phyloP scores from a whole-genome alignment of 2,329 filamentous ascomycete genomes.

The Phialemoniopsis sp. region DNA sequence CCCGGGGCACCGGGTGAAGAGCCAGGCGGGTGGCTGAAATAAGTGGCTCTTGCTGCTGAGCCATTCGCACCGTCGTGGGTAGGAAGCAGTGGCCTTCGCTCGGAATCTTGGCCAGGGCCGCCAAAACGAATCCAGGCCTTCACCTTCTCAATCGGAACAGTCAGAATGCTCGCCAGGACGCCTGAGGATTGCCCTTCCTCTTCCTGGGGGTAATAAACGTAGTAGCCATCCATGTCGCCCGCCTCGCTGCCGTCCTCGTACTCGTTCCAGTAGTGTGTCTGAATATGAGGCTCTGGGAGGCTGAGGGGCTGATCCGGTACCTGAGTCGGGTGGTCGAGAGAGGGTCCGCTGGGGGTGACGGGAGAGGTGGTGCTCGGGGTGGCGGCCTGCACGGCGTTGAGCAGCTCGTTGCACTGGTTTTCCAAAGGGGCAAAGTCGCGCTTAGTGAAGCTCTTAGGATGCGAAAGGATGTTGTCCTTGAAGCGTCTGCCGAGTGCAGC shows the following conservation, averaged over 20 bases:
- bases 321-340: constrained; percentile 6
- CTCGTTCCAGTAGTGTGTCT: constrained; percentile 73
- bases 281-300: constrained; percentile 15
- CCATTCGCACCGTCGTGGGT: constrained; percentile 1
- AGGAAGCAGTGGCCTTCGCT: constrained; percentile 20
- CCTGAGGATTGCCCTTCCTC: constrained; percentile 58
- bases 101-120: neutral
- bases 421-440: constrained; percentile 57
- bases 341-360: constrained; percentile 9
- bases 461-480: constrained; percentile 58
- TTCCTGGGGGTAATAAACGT: constrained; percentile 72
- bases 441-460: constrained; percentile 66
- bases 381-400: constrained; percentile 39
- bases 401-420: constrained; percentile 45
- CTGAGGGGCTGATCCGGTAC: constrained; percentile 10
- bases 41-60: constrained; percentile 7
- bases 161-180: constrained; percentile 50
- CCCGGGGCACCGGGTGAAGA: constrained; percentile 15
- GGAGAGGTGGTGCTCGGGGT: constrained; percentile 32
- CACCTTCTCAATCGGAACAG: constrained; percentile 44
- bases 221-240: constrained; percentile 58
- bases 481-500: constrained; percentile 61
- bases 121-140: constrained; percentile 39
- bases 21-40: constrained; percentile 18
- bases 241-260: constrained; percentile 77